Evolutionary conservation across 352 stramenopile species (phyloP), one percentile per base, ranked within the genome.

Genomic region (Globisporangium okanoganense): DNA sequence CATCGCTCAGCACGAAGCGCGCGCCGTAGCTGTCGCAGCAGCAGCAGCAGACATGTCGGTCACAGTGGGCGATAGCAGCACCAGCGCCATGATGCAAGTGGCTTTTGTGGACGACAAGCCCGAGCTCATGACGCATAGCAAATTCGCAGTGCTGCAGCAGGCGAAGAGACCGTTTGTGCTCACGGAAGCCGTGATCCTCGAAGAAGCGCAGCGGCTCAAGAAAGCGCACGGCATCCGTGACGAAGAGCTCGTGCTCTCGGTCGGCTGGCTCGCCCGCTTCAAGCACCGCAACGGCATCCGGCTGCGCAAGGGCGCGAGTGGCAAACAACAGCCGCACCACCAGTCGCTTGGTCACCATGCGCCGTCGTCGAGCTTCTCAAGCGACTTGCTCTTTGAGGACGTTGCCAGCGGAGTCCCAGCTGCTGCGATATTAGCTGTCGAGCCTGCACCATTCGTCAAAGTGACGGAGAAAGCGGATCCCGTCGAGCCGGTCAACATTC

Each of bases 241-340:
- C 56, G 72, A 86, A 41, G 78, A 86, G 62, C 70, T 91, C 2
- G 74, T 89, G 56, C 74, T 91, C 2, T 91, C 82, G 3, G 82
- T 91, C 7, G 82, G 82, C 2, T 91, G 82, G 82, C 68, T 91
- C 14, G 75, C 77, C 20, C 66, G 82, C 2, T 89, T 91, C 60
- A 91, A 91, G 61, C 70, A 88, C 49, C 79, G 81, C 22, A 77
- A 91, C 51, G 79, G 77, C 31, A 91, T 91, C 60, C 75, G 79
- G 18, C 63, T 91, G 29, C 77, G 81, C 4, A 91, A 87, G 61
- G 36, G 68, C 20, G 49, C 58, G 8, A 61, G 58, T n/a, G 51
- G 40, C 47, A 36, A 75, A 22, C 44, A 71, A 59, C 12, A 51
- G 35, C 38, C 38, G 27, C n/a, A 75, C 22, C 44, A 71, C 59